Evolutionary conservation across 495 filamentous ascomycete genomes (phyloP).

Genomic region (Terfezia claveryi): DNA sequence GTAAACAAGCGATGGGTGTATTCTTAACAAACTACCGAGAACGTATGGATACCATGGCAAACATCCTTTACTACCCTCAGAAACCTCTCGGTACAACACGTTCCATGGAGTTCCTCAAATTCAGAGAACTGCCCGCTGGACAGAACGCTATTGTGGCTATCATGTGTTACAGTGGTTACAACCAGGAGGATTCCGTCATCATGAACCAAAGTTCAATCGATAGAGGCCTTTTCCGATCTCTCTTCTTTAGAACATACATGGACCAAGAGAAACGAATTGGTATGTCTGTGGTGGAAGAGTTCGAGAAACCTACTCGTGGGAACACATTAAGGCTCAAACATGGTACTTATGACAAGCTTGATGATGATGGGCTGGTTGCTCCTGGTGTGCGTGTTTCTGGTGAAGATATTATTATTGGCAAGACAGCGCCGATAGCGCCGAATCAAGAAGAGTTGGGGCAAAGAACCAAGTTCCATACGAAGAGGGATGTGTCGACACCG

Average conservation of each 20-base stretch:
- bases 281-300: constrained; percentile 67
- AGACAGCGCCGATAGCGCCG: constrained; percentile 80
- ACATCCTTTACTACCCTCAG: constrained; percentile 96
- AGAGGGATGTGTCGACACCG: constrained; percentile 85
- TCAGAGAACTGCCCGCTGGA: constrained; percentile 86
- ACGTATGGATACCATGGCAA: constrained; percentile 98
- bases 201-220: constrained; percentile 99
- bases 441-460: constrained; percentile 89
- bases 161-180: constrained; percentile 94
- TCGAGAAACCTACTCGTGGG: constrained; percentile 77
- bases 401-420: constrained; percentile 98
- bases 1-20: constrained; percentile 98
- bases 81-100: constrained; percentile 90
- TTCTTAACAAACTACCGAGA: constrained; percentile 89
- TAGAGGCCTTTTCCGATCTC: constrained; percentile 83
- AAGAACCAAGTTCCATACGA: constrained; percentile 67
- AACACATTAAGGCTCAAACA: constrained; percentile 82
- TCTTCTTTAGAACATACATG: constrained; percentile 93
- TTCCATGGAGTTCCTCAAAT: constrained; percentile 96
- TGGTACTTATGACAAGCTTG: constrained; percentile 94
- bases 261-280: constrained; percentile 90
- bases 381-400: constrained; percentile 86
- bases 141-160: constrained; percentile 99
- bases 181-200: constrained; percentile 99
- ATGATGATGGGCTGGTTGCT: constrained; percentile 80